Evolutionary conservation across 805 yeast species (phyloP), one percentile per base, ranked within the genome.

Genomic region (Yarrowia hollandica): DNA sequence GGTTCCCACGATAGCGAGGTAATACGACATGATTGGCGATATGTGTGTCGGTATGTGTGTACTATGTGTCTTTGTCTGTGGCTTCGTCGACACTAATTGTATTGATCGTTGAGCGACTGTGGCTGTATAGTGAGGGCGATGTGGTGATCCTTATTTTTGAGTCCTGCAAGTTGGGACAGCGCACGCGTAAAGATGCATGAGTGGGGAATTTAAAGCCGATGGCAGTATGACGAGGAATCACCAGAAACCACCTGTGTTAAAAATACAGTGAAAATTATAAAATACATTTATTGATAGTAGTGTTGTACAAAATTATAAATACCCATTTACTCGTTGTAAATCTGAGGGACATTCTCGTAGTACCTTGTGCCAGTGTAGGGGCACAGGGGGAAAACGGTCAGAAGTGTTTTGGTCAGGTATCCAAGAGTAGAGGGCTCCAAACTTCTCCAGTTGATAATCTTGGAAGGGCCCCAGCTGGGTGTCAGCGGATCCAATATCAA

Each of bases 1-100:
- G 1, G 91, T 85, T 15, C 97, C 97, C 38, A 94, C 82, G 48
- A 94, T 85, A 4, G 95, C 86, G 67, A 94, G 83, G 71, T 90
- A 91, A 73, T 85, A 88, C n/a, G 55, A 48, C 55, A 48, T 48
- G 30, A 3, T n/a, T 23, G 10, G 31, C 4, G 12, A 30, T 16
- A 18, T 26, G 55, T 18, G 31, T 21, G 30, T 16, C 10, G n/a
- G 15, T 10, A 30, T 19, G 18, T 3, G 28, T 22, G 31, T 31
- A 15, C 8, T 31, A 22, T 21, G 18, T 19, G 26, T 30, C 15
- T 28, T 8, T 96, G 86, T 84, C 12, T 14, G 37, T 33, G 37
- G 18, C 18, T 28, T 31, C 6, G 21, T 14, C 15, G 46, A 9
- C 42, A n/a, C 28, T 14, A 3, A 4, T n/a, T 5, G 4, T n/a